Evolutionary conservation across 305 asterid species (phyloP), one percentile per base, ranked within the genome.

Genomic region (Fraxinus latifolia): DNA sequence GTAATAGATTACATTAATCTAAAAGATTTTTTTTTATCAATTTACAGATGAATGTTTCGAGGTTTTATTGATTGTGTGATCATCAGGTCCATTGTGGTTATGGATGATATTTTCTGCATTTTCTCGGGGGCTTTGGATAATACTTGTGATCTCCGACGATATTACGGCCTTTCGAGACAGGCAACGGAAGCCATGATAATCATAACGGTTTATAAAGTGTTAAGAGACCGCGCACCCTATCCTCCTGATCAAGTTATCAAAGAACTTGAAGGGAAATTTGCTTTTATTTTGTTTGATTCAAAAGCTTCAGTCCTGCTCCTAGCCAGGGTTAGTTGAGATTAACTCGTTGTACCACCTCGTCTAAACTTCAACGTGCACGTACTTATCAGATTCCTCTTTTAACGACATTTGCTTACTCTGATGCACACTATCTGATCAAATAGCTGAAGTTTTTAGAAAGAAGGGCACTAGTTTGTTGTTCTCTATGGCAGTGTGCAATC

Each of bases 41-140:
- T 65, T 65, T 65, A 71, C 21, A 32, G 39, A 32, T 71, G 39
- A 68, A 12, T 32, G 42, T 71, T 31, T 23, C 7, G 14, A 71
- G 15, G 9, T 32, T 71, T 12, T 71, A 31, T 31, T 71, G 76
- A 14, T 71, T 71, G 27, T 32, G 76, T 2, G 76, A 32, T 32
- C 47, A 71, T 31, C 87, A 92, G 95, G 87, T 90, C 93, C 21
- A 84, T 89, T 74, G 90, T 88, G 27, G 96, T 90, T 84, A 84
- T 91, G 87, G 97, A 93, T 77, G 93, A 91, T 36, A 83, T 91
- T 2, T 89, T 90, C 91, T 93, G 98, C 91, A 85, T 93, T n/a
- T 92, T 92, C 74, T 88, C 89, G 0, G 97, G 95, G 70, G 82
- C 82, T 32, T 74, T 93, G 80, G 74, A 89, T 78, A 92, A 93